Evolutionary conservation across 768 basidiomycete species (phyloP).

Genomic region (Tricholomella constricta): DNA sequence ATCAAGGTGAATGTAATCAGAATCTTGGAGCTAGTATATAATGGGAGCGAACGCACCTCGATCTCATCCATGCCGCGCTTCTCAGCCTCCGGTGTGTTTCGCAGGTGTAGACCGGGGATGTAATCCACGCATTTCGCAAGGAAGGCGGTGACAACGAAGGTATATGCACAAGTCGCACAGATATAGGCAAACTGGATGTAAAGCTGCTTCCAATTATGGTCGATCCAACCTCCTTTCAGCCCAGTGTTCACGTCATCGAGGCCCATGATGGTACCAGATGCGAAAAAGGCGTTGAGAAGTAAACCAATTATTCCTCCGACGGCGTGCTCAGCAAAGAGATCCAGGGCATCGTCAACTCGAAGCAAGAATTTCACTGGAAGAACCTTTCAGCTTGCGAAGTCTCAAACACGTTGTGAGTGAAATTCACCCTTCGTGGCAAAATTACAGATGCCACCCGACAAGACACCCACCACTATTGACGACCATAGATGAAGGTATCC

Average conservation of each 20-base stretch:
- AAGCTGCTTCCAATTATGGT: slow-evolving; percentile 77
- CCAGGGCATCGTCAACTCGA: slow-evolving; percentile 84
- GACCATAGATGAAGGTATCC: slow-evolving; percentile 82
- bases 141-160: slow-evolving; percentile 61
- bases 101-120: slow-evolving; percentile 59
- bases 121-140: slow-evolving; percentile 59
- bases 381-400: background rate
- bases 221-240: slow-evolving; percentile 67
- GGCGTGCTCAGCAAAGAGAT: slow-evolving; percentile 91
- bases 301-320: slow-evolving; percentile 82
- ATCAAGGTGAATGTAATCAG: background rate
- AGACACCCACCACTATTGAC: slow-evolving; percentile 71
- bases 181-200: slow-evolving; percentile 76
- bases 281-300: slow-evolving; percentile 74
- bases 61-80: slow-evolving; percentile 69
- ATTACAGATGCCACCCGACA: slow-evolving; percentile 75
- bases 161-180: slow-evolving; percentile 56
- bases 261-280: slow-evolving; percentile 58
- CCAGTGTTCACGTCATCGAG: slow-evolving; percentile 67
- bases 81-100: slow-evolving; percentile 57
- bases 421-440: slow-evolving; percentile 78
- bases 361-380: slow-evolving; percentile 65
- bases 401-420: background rate
- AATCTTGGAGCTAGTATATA: background rate
- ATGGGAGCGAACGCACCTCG: slow-evolving; percentile 47